These are phyloP conservation scores for Didymella segeticola DNA, from an alignment of 2,329 filamentous ascomycete genomes.

Conservation along the genomic window DNA sequence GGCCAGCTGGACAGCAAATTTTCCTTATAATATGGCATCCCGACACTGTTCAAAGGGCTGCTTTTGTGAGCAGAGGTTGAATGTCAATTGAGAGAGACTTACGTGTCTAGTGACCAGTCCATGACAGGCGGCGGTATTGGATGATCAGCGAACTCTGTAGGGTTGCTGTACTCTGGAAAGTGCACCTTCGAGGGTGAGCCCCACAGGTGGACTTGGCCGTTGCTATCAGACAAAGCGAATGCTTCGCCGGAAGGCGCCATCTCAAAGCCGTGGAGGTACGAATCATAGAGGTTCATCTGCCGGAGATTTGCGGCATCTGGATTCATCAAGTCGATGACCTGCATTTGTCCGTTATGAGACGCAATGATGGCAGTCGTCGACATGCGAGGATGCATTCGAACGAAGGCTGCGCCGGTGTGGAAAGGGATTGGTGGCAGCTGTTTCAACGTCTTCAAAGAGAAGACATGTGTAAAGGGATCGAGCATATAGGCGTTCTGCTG, in stretches of 20 bases:
- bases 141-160: constrained; percentile 74
- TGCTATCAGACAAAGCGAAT: constrained; percentile 78
- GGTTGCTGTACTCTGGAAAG: constrained; percentile 81
- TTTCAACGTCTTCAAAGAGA: constrained; percentile 88
- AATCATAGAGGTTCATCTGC: constrained; percentile 76
- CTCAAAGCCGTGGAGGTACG: constrained; percentile 79
- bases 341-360: constrained; percentile 90
- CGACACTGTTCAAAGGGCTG: constrained; percentile 81
- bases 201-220: constrained; percentile 84
- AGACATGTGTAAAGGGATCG: constrained; percentile 93
- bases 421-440: constrained; percentile 91
- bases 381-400: constrained; percentile 95
- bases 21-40: constrained; percentile 94
- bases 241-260: constrained; percentile 89
- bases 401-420: constrained; percentile 89
- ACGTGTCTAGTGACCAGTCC: constrained; percentile 76
- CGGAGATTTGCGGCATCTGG: constrained; percentile 85
- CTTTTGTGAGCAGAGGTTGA: constrained; percentile 10
- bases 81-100: constrained; percentile 39
- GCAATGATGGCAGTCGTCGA: constrained; percentile 93
- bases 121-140: constrained; percentile 65
- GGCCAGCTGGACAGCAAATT: constrained; percentile 89
- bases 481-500: constrained; percentile 81
- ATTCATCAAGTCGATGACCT: constrained; percentile 95
- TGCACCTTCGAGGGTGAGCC: constrained; percentile 84